A percentile compares a stretch with the other conserved stretches of the same genome.
phyloP scores from a whole-genome alignment of 805 yeast genomes.

The Cyberlindnera meyerae region DNA sequence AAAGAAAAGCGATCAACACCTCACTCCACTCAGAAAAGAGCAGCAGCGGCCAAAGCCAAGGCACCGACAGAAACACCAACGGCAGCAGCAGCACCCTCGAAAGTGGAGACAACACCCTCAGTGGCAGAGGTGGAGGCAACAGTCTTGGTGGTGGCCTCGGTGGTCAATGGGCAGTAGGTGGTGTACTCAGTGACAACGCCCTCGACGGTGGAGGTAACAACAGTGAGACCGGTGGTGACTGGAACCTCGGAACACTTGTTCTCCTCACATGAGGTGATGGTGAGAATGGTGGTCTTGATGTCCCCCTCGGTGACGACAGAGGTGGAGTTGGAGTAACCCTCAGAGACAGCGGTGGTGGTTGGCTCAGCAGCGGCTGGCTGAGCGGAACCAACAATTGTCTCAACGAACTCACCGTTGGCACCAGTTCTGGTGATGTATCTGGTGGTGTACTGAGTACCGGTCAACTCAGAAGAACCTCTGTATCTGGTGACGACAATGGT shows the following conservation, averaged over 20 bases:
- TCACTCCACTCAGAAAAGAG: slow-evolving; percentile 5
- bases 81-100: too few relatives aligned
- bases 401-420: background rate
- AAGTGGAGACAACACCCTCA: slow-evolving; percentile 1
- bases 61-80: slow-evolving; percentile 4
- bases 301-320: slow-evolving; percentile 1
- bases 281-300: background rate
- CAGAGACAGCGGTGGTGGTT: background rate
- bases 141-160: background rate
- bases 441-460: slow-evolving; percentile 2
- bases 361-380: background rate
- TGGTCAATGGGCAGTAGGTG: background rate
- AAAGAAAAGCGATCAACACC: too few relatives aligned
- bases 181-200: slow-evolving; percentile 3
- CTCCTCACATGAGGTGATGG: background rate
- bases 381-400: slow-evolving; percentile 1
- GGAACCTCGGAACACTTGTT: slow-evolving; percentile 1
- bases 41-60: slow-evolving; percentile 10
- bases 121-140: slow-evolving; percentile 1
- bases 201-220: background rate
- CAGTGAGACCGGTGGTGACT: slow-evolving; percentile 1
- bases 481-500: slow-evolving; percentile 3
- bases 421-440: background rate
- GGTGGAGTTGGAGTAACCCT: slow-evolving; percentile 1
- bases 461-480: background rate